Evolutionary conservation across 1,284 basidiomycete species (phyloP), one percentile per base, ranked within the genome.

Genomic region (Cutaneotrichosporon cutaneum): DNA sequence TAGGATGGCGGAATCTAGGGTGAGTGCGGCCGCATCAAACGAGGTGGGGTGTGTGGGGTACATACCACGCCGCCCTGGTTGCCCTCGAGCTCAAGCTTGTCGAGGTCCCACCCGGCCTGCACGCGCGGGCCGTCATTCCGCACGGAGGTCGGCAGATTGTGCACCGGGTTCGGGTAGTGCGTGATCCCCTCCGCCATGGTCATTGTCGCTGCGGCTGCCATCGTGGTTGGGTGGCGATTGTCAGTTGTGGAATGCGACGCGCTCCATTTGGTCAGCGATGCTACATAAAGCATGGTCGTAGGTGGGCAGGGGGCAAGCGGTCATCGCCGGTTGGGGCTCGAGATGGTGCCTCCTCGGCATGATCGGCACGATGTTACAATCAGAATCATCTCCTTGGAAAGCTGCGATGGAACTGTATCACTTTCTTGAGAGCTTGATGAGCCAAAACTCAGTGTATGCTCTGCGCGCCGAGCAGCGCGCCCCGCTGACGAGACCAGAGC

Each of bases 41-140:
- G n/a, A n/a, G n/a, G n/a, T 9, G 8, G 14, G 35, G 21, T 22
- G 13, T 13, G 53, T 14, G 39, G 4, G 13, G n/a, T 14, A 52
- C 60, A 0, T 39, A 65, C 64, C 35, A 7, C 44, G 0, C 64
- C 61, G 10, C 64, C 64, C 22, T 62, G 61, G 50, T 66, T 66
- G 13, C 64, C 61, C 59, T 66, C 61, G 18, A 66, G 50, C 21
- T 39, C 2, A 24, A 63, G 52, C 22, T 42, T 26, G 53, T 60
- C 62, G 24, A 63, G 50, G 24, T 58, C 35, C 59, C 62, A 63
- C 4, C 21, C 35, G 27, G 30, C 47, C 30, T 27, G 26, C 0
- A 16, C 45, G 13, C 62, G 54, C 2, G 32, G 30, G 18, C 62
- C 62, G 51, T 63, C 62, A 2, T 10, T 32, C 33, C 62, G 62